A percentile compares a stretch with the other conserved stretches of the same genome.
These are phyloP conservation scores for Lachnellula occidentalis DNA, from an alignment of 2,329 filamentous ascomycete species.

Conservation along the genomic window DNA sequence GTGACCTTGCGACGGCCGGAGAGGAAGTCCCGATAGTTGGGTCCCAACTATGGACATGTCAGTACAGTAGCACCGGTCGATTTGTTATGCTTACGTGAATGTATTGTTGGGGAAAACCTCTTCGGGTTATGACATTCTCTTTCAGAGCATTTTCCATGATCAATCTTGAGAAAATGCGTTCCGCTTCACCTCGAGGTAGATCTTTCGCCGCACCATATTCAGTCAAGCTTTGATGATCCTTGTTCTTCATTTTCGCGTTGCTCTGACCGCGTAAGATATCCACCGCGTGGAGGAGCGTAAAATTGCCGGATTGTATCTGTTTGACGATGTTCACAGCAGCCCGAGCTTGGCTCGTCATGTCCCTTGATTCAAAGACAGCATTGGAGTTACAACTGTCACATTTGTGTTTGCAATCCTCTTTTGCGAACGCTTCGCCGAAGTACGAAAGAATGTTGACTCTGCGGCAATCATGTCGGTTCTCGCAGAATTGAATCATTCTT, in stretches of 20 bases:
- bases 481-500: slow-evolving; percentile 79
- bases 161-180: slow-evolving; percentile 77
- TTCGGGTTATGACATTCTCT: slow-evolving; percentile 55
- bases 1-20: slow-evolving; percentile 24
- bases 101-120: slow-evolving; percentile 68
- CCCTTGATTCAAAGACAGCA: slow-evolving; percentile 61
- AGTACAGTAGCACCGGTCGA: slow-evolving; percentile 24
- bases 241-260: slow-evolving; percentile 46
- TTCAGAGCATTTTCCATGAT: slow-evolving; percentile 66
- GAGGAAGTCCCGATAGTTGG: slow-evolving; percentile 24
- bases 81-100: slow-evolving; percentile 47
- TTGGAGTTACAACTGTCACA: slow-evolving; percentile 89
- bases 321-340: slow-evolving; percentile 65
- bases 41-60: slow-evolving; percentile 27
- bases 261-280: slow-evolving; percentile 73
- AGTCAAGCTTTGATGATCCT: slow-evolving; percentile 33
- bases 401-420: slow-evolving; percentile 61
- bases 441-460: slow-evolving; percentile 86
- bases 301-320: slow-evolving; percentile 48
- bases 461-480: slow-evolving; percentile 83
- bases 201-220: slow-evolving; percentile 64
- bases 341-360: slow-evolving; percentile 71
- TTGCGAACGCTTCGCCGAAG: slow-evolving; percentile 80
- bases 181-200: slow-evolving; percentile 69
- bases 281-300: slow-evolving; percentile 76